Conservation (phyloP, 2,329 filamentous ascomycete genomes). For the Endocalyx cinctus region DNA sequence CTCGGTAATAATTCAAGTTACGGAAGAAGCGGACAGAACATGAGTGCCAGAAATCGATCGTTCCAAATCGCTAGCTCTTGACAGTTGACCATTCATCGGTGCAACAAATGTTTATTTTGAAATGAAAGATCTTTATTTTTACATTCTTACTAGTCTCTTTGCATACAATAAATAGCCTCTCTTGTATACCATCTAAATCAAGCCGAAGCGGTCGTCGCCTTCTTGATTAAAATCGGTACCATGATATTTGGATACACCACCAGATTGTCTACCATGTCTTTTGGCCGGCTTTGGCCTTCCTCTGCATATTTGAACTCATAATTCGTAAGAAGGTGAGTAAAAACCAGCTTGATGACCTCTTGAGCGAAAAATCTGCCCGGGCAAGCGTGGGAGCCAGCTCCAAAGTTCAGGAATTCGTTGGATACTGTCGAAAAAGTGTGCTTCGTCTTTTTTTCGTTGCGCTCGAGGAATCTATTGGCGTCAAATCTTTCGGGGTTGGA, state of each 20-base stretch:
- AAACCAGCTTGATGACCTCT: slow-evolving; percentile 3
- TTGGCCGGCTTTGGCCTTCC: slow-evolving; percentile 1
- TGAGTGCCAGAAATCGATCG: too few species aligned
- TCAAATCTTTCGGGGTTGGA: slow-evolving; percentile 1
- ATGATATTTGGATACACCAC: slow-evolving; percentile 1
- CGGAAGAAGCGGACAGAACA: too few species aligned
- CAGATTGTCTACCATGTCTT: slow-evolving; percentile 1
- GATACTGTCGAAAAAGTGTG: slow-evolving; percentile 1
- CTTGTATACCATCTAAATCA: too few species aligned
- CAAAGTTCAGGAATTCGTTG: slow-evolving; percentile 1
- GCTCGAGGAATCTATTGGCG: not conserved
- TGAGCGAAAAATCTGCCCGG: slow-evolving; percentile 3
- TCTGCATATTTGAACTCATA: slow-evolving; percentile 4
- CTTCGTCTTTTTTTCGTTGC: not conserved
- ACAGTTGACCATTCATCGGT: too few species aligned
- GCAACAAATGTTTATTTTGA: too few species aligned
- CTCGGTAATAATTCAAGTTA: too few species aligned
- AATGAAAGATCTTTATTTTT: too few species aligned
- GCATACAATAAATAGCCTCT: too few species aligned
- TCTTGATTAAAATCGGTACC: slow-evolving; percentile 2
- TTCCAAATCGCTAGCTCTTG: too few species aligned
- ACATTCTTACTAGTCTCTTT: too few species aligned
- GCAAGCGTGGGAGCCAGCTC: slow-evolving; percentile 1
- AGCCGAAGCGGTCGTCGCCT: too few species aligned
- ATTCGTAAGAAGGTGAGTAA: not conserved